Base-by-base conservation (phyloP, 1,139 yeast genomes). In the Candida tetrigidarum region DNA sequence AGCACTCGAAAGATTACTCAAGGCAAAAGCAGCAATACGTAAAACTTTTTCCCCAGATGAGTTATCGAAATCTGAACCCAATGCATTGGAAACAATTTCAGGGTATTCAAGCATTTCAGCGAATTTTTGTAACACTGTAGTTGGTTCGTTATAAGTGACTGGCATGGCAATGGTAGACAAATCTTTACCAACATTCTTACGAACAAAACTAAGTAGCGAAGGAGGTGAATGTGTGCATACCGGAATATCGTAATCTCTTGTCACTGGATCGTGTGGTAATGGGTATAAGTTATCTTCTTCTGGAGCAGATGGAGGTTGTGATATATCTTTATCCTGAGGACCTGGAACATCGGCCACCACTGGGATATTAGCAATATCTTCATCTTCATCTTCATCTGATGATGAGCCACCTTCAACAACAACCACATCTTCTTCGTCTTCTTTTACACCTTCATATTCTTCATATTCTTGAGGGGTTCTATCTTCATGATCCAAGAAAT, bases 171-270 rank as follows among this genome's bases (percentile, higher is more conserved):
- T 81, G 1, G 93, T 79, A 0, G 93, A 78, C 51, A 92, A 64
- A 63, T 92, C 98, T 60, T 92, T 92, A 22, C 98, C 97, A 12
- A 92, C 96, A 56, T 90, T 91, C 60, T 92, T 91, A 45, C 97
- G 79, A 47, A 93, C 75, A 57, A 91, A 80, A 1, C 91, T 78
- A 43, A 92, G 70, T 32, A 93, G 67, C 51, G 95, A 86, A 4
- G 97, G 97, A 2, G 98, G 98, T 0, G 82, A 70, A 37, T 83
- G 78, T 0, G 71, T 71, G 45, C 91, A 79, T 14, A 71, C 69
- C 2, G 81, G 80, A n/a, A 92, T 74, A 44, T 80, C 87, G 25
- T 64, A 59, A 44, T 92, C 77, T 45, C 96, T 78, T 19, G 63
- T 54, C 6, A 88, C 69, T 0, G 69, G 70, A 0, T 61, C 62